These are phyloP conservation scores for Passiflora organensis DNA, from an alignment of 345 rosid genomes.

Conservation along the genomic window DNA sequence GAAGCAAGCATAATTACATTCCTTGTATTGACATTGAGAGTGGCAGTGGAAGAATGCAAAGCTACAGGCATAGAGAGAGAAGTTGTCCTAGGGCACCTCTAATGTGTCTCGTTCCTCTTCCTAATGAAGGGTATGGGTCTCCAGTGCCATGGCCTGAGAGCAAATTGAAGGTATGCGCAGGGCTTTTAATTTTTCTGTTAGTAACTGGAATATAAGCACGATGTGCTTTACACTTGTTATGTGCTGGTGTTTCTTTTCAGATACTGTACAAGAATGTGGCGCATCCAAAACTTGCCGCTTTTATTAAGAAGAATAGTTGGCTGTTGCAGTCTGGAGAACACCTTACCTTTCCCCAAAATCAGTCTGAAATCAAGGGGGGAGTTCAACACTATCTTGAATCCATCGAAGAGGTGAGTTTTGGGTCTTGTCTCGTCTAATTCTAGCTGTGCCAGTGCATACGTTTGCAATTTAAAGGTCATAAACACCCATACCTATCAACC, in stretches of 20 bases:
- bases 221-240: slow-evolving; percentile 12
- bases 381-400: slow-evolving; percentile 83
- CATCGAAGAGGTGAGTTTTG: slow-evolving; percentile 74
- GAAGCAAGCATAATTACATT: slow-evolving; percentile 91
- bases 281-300: slow-evolving; percentile 83
- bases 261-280: slow-evolving; percentile 74
- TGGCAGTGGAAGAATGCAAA: slow-evolving; percentile 51
- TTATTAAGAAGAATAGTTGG: slow-evolving; percentile 70
- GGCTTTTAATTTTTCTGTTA: slow-evolving; percentile 8
- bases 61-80: slow-evolving; percentile 78
- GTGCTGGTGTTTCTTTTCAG: slow-evolving; percentile 35
- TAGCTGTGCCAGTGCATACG: neutral
- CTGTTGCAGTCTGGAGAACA: slow-evolving; percentile 57
- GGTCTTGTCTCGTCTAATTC: neutral
- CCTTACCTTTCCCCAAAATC: slow-evolving; percentile 71
- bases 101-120: slow-evolving; percentile 85
- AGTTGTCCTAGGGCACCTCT: slow-evolving; percentile 70
- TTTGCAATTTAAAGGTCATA: no score
- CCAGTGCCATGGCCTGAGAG: slow-evolving; percentile 84
- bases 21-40: slow-evolving; percentile 88
- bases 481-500: neutral
- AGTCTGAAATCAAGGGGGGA: slow-evolving; percentile 66
- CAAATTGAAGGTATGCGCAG: slow-evolving; percentile 52
- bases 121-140: slow-evolving; percentile 65
- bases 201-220: slow-evolving; percentile 3